A percentile compares a stretch with the other conserved stretches of the same genome.
Evolutionary conservation across 805 yeast genomes (phyloP).

Genomic region (Saturnispora mendoncae): DNA sequence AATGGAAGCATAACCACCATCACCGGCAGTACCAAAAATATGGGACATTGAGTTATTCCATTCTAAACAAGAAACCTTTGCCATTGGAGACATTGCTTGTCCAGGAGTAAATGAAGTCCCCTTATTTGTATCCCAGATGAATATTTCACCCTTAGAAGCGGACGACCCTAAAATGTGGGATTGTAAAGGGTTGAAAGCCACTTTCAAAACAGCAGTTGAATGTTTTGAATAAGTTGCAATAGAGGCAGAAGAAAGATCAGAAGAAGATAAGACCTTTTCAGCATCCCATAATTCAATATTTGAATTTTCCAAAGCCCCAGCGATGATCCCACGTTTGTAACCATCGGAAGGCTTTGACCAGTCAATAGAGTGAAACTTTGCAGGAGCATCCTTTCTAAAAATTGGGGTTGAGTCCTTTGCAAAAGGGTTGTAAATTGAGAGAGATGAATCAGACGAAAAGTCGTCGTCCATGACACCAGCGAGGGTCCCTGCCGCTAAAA

Average conservation of each 20-base stretch:
- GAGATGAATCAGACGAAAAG: constrained; percentile 67
- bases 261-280: constrained; percentile 34
- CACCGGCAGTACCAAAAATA: constrained; percentile 84
- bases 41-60: constrained; percentile 84
- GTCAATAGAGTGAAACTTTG: constrained; percentile 69
- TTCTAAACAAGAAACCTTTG: constrained; percentile 69
- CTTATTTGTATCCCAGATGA: constrained; percentile 78
- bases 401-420: constrained; percentile 31
- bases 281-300: constrained; percentile 71
- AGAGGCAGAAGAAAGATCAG: constrained; percentile 34
- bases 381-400: constrained; percentile 39
- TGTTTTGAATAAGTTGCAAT: constrained; percentile 51
- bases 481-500: constrained; percentile 84
- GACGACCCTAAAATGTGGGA: constrained; percentile 72
- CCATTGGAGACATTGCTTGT: constrained; percentile 67
- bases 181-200: constrained; percentile 72
- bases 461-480: constrained; percentile 91
- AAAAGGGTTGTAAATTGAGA: constrained; percentile 73
- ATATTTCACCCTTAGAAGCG: constrained; percentile 82
- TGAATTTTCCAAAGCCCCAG: constrained; percentile 87
- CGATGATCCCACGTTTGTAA: constrained; percentile 50
- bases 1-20: constrained; percentile 77
- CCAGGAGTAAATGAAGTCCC: constrained; percentile 59
- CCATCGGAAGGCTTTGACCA: constrained; percentile 60
- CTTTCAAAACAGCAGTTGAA: constrained; percentile 58